Conservation (phyloP, 306 rosid species). For the cucumber (Cucumis sativus) region DNA sequence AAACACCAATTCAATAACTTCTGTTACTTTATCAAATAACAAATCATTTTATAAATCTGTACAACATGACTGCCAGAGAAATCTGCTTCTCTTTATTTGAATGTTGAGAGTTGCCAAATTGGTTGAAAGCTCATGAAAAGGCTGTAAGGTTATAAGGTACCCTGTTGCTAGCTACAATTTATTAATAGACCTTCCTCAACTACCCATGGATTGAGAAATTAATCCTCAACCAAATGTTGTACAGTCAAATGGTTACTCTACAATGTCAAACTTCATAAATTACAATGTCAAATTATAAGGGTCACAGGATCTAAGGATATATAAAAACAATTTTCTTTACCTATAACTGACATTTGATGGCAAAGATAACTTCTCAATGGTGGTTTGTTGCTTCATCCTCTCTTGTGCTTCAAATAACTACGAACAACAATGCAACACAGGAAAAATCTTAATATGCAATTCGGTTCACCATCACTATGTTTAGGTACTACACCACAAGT, state of each 20-base stretch:
- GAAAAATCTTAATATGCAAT: neutral
- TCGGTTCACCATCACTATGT: neutral
- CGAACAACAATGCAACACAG: neutral
- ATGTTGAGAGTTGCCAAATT: neutral
- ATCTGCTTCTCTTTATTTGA: neutral
- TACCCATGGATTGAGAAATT: neutral
- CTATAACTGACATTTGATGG: conserved; percentile 67
- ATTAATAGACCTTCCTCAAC: neutral
- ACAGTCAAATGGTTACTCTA: neutral
- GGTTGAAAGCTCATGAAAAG: neutral
- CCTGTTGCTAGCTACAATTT: neutral
- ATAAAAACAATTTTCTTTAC: conserved; percentile 30
- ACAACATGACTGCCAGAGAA: neutral
- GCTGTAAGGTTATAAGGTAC: neutral
- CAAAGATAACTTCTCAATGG: conserved; percentile 55
- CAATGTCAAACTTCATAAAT: neutral
- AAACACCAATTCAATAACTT: neutral
- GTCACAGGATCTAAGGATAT: neutral
- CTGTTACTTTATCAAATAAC: neutral
- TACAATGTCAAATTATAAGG: neutral
- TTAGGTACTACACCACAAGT: neutral
- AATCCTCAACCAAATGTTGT: neutral
- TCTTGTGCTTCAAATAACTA: conserved; percentile 92
- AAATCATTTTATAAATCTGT: neutral
- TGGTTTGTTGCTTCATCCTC: conserved; percentile 76